phyloP scores from a whole-genome alignment of 345 rosid species.

The sweet orange (Citrus sinensis) region DVS_A1.0 CM039166.1:19861001-19861500 shows the following conservation, averaged over 20 bases:
- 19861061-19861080: background rate
- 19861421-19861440: background rate
- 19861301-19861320: background rate
- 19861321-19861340: background rate
- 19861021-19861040: background rate
- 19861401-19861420: background rate
- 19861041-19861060: too few relatives aligned
- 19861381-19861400: background rate
- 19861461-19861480: constrained; percentile 5
- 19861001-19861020: too few relatives aligned
- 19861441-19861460: background rate
- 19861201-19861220: too few relatives aligned
- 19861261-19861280: background rate
- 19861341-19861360: background rate
- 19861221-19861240: background rate
- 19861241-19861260: background rate
- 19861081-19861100: background rate
- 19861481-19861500: constrained; percentile 53
- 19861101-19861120: background rate
- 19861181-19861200: too few relatives aligned
- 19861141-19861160: too few relatives aligned
- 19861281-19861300: background rate
- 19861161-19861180: too few relatives aligned
- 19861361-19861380: background rate
- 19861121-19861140: too few relatives aligned